Conservation (phyloP, 192 early-diverging fungal species). For the Rhizophagus prolifer region DNA sequence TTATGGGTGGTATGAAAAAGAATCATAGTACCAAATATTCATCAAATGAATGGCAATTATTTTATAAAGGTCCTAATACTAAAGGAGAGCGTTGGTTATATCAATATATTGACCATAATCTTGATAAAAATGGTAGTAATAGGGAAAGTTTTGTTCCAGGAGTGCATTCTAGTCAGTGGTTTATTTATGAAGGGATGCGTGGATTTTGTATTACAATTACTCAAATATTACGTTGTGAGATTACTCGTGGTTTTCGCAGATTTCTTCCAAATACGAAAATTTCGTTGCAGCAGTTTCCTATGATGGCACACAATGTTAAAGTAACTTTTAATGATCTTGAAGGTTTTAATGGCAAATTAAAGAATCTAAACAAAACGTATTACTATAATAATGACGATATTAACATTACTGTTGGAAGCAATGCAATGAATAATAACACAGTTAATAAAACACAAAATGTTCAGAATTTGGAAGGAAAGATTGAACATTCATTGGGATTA, state of each 20-base stretch:
- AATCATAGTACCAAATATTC: background rate
- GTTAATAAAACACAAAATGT: no score
- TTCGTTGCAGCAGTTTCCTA: background rate
- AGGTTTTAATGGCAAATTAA: background rate
- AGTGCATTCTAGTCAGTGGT: background rate
- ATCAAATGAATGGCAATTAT: background rate
- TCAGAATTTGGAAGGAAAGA: no score
- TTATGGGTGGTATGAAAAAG: background rate
- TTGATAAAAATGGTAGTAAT: background rate
- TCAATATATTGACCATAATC: background rate
- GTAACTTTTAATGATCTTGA: background rate
- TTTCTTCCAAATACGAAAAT: background rate
- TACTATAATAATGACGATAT: no score
- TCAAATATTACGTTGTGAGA: background rate
- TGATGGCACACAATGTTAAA: background rate
- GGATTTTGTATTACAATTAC: conserved; percentile 5
- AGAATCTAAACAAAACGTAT: background rate
- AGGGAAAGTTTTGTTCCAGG: background rate
- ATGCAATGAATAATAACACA: no score
- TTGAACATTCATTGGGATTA: no score
- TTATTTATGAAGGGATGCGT: background rate
- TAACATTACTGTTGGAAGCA: no score
- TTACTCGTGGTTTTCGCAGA: background rate
- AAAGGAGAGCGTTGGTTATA: background rate
- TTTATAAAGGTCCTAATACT: background rate